These are phyloP conservation scores for Penicillium paneum DNA, from an alignment of 2,329 filamentous ascomycete species.

Conservation along the genomic window DNA sequence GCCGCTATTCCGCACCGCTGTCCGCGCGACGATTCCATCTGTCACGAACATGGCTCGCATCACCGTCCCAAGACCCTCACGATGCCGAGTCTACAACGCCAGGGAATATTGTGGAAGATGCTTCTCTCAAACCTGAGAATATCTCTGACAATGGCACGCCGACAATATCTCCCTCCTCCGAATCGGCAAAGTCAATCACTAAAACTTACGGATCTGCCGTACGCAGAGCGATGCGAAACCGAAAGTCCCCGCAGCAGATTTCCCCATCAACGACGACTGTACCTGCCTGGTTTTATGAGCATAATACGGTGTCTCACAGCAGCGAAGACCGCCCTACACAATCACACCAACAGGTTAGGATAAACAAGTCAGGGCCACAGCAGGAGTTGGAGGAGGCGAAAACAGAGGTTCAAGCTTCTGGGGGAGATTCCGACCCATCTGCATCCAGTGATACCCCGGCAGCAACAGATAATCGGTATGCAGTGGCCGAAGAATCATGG, in stretches of 20 bases:
- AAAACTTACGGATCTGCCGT: slow-evolving; percentile 41
- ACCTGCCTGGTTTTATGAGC: slow-evolving; percentile 40
- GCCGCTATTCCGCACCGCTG: slow-evolving; percentile 32
- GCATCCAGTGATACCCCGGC: slow-evolving; percentile 15
- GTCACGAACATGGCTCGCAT: slow-evolving; percentile 29
- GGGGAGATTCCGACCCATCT: slow-evolving; percentile 27
- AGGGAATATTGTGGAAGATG: slow-evolving; percentile 21
- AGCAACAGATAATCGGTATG: slow-evolving; percentile 33
- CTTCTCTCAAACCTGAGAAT: slow-evolving; percentile 1
- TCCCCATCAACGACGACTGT: slow-evolving; percentile 25
- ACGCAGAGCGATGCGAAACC: slow-evolving; percentile 40
- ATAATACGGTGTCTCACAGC: slow-evolving; percentile 32
- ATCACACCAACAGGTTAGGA: slow-evolving; percentile 25
- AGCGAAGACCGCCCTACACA: slow-evolving; percentile 12
- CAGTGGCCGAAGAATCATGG: slow-evolving; percentile 43
- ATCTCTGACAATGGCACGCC: slow-evolving; percentile 9
- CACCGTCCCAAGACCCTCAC: slow-evolving; percentile 30
- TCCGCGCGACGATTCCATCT: slow-evolving; percentile 33
- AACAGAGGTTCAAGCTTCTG: slow-evolving; percentile 15
- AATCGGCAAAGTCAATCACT: slow-evolving; percentile 21
- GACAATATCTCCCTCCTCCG: slow-evolving; percentile 11
- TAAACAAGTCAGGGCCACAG: slow-evolving; percentile 22
- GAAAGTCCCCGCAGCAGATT: slow-evolving; percentile 23
- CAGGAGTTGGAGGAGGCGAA: slow-evolving; percentile 15
- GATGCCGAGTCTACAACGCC: slow-evolving; percentile 21